Evolutionary conservation across 1,284 basidiomycete genomes (phyloP), one percentile per base, ranked within the genome.

Genomic region (Sporisorium iseilematis-ciliati): DNA sequence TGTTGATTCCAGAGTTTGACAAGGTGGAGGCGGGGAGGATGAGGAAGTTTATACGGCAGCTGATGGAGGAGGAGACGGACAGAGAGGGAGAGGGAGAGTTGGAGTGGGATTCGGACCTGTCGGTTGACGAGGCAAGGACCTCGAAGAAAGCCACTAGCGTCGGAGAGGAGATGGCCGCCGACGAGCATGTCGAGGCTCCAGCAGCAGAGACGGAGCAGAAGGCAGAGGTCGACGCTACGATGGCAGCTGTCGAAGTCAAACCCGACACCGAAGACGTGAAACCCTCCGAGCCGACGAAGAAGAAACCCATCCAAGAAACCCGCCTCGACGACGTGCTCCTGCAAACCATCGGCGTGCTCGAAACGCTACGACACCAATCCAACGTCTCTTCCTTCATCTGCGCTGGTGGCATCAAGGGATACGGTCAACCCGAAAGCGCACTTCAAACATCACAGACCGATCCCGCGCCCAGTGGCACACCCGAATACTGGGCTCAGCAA

Each of bases 341-440:
- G 29, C 83, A 83, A 66, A 65, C 78, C 21, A 68, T 84, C 26
- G 83, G 82, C 10, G 76, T 84, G n/a, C 70, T 84, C 45, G 81
- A 82, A 43, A 64, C 76, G 25, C 67, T 81, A 7, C 60, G 63
- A 1, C 60, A 61, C 55, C 81, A 80, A 42, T 42, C 42, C 18
- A 77, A 83, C 57, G 81, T 84, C 16, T 55, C 73, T 33, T 42
- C 61, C 12, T 84, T 77, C 67, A 77, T 84, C 52, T 42, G 31
- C 16, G 21, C 35, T 18, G 82, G 78, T 16, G 78, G 71, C 12
- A 58, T 78, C 33, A 57, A 57, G 20, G 73, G 73, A 0, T 75
- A 64, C 31, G 74, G 70, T 2, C 31, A 60, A 42, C 25, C 57
- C 0, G 55, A 59, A 38, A 3, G 12, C 12, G 11, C 35, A 38